Conservation (phyloP, 1,284 basidiomycete species). For the Rugosomyces carneus region DNA sequence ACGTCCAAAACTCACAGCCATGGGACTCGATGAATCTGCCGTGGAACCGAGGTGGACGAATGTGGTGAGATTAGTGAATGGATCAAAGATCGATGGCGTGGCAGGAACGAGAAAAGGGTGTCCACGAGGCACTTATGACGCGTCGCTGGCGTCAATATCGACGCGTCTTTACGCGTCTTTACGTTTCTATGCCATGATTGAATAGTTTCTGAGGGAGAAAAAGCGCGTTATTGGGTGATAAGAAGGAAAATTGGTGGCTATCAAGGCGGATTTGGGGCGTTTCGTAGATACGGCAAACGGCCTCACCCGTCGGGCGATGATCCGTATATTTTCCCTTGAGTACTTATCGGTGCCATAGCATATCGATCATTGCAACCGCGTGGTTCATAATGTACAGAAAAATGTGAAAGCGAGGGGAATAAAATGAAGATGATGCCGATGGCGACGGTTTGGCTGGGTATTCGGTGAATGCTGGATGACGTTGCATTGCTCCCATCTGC, state of each 20-base stretch:
- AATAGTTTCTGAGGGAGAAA: conserved; percentile 6
- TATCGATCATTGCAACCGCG: conserved; percentile 8
- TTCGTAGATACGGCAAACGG: conserved; percentile 14
- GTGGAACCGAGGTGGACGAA: conserved; percentile 23
- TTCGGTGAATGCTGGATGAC: conserved; percentile 1
- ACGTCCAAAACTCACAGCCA: not conserved
- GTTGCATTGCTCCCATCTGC: conserved; percentile 1
- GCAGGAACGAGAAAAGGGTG: conserved; percentile 10
- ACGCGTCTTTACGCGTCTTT: conserved; percentile 42
- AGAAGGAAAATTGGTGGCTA: conserved; percentile 13
- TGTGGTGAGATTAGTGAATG: conserved; percentile 19
- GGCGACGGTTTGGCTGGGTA: not conserved
- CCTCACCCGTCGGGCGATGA: conserved; percentile 24
- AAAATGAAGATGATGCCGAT: not conserved
- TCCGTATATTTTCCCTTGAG: conserved; percentile 29
- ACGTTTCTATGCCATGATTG: conserved; percentile 16
- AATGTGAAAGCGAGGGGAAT: not conserved
- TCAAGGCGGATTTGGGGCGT: conserved; percentile 8
- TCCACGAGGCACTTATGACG: conserved; percentile 18
- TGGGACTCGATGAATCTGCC: conserved; percentile 7
- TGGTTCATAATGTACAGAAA: not conserved
- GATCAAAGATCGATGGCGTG: conserved; percentile 19
- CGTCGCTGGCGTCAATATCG: conserved; percentile 18
- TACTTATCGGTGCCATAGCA: no score
- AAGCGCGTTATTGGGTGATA: conserved; percentile 19